A percentile compares a stretch with the other conserved stretches of the same genome.
These are phyloP conservation scores for Henckelia pumila DNA, from an alignment of 257 asterid genomes.

Conservation along the genomic window DNA sequence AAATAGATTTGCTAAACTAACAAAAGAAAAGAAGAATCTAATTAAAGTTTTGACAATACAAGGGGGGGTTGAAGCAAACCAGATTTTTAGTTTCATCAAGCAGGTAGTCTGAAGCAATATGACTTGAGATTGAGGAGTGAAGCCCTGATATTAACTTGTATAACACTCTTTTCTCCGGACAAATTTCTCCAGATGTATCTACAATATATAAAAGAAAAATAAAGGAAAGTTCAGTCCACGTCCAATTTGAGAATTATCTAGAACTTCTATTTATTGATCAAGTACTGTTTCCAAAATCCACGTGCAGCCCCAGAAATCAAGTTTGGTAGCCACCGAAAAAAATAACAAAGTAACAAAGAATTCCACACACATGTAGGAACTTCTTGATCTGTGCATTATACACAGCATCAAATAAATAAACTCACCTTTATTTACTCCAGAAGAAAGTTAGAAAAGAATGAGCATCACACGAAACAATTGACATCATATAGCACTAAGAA, in stretches of 20 bases:
- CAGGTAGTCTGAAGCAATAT: slow-evolving; percentile 79
- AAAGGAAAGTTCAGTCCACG: slow-evolving; percentile 14
- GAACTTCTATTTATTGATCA: not conserved
- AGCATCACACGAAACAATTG: not conserved
- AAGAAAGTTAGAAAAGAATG: slow-evolving; percentile 5
- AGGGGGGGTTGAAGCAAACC: slow-evolving; percentile 43
- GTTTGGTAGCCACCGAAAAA: slow-evolving; percentile 7
- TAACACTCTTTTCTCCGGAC: slow-evolving; percentile 78
- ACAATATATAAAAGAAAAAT: slow-evolving; percentile 22
- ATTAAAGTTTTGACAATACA: slow-evolving; percentile 5
- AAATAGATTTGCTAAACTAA: not conserved
- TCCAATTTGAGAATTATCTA: slow-evolving; percentile 2
- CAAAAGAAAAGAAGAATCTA: not conserved
- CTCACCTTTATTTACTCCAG: not conserved
- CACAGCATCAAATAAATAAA: not conserved
- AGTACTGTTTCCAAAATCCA: not conserved
- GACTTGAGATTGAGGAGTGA: slow-evolving; percentile 87
- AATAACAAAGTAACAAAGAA: slow-evolving; percentile 6
- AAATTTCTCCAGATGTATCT: slow-evolving; percentile 83
- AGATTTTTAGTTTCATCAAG: slow-evolving; percentile 72
- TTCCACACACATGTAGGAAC: not conserved
- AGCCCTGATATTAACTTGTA: slow-evolving; percentile 92
- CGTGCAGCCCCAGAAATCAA: not conserved
- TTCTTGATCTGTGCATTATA: slow-evolving; percentile 2
- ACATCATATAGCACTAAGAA: slow-evolving; percentile 8